Conservation (phyloP, 2,329 filamentous ascomycete species). For the Fusarium tricinctum region DNA sequence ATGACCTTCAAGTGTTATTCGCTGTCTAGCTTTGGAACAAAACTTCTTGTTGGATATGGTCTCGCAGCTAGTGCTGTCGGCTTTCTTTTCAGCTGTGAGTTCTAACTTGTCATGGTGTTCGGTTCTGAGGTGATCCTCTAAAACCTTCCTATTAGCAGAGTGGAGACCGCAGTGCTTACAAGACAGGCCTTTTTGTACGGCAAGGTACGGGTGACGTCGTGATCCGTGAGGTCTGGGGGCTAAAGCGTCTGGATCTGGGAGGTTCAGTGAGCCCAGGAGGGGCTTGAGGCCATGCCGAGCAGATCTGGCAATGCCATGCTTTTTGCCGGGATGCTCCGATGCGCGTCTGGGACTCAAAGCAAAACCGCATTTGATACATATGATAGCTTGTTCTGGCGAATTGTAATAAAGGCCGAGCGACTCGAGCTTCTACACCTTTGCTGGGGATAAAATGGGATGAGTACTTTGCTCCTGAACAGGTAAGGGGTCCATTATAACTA, state of each 20-base stretch:
- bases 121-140: background rate
- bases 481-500: too few species aligned
- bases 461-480: too few species aligned
- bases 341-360: background rate
- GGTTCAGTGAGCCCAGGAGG: background rate
- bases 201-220: background rate
- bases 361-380: background rate
- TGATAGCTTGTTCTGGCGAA: background rate
- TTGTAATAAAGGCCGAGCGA: background rate
- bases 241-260: background rate
- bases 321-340: too few species aligned
- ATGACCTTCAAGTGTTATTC: background rate
- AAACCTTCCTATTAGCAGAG: background rate
- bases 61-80: background rate
- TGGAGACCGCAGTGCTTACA: slow-evolving; percentile 3
- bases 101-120: background rate
- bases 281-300: too few species aligned
- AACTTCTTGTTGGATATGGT: background rate
- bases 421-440: too few species aligned
- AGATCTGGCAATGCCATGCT: too few species aligned
- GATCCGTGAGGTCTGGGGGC: background rate
- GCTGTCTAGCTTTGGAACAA: background rate
- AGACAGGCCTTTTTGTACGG: background rate
- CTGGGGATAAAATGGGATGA: too few species aligned
- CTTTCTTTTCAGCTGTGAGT: background rate